phyloP scores from a whole-genome alignment of 345 rosid species.

The Boechera retrofracta region DNA sequence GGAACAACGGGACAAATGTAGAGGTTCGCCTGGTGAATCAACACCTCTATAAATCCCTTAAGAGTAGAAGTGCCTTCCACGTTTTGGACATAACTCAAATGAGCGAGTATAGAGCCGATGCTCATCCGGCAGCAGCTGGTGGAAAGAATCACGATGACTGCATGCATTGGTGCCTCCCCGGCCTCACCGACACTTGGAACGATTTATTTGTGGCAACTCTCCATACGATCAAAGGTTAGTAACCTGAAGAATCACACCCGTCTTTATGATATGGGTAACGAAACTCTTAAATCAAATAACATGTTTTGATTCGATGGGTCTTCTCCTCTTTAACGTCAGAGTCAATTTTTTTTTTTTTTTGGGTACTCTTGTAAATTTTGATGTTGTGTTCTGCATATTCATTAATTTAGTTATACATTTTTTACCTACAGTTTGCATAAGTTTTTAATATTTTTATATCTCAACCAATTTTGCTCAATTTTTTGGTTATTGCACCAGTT shows the following conservation, averaged over 20 bases:
- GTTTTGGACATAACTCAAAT: conserved; percentile 72
- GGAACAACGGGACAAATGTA: conserved; percentile 73
- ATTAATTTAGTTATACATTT: neutral
- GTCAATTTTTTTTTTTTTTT: neutral
- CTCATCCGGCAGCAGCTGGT: conserved; percentile 81
- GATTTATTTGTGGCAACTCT: conserved; percentile 60
- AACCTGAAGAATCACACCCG: neutral
- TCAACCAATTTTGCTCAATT: no score
- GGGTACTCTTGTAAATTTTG: conserved; percentile 13
- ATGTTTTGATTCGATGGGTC: conserved; percentile 15
- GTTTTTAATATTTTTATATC: no score
- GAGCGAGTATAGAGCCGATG: conserved; percentile 96
- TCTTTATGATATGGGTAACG: neutral
- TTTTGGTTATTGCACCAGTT: no score
- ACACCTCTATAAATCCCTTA: conserved; percentile 59
- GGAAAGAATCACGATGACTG: conserved; percentile 92
- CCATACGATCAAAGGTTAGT: conserved; percentile 11
- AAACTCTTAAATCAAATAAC: neutral
- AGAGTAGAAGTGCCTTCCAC: conserved; percentile 60
- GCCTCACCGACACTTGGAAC: conserved; percentile 85
- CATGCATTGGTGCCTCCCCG: conserved; percentile 99
- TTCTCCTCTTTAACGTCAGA: neutral
- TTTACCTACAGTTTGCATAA: no score
- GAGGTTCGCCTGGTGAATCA: conserved; percentile 74
- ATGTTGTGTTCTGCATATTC: conserved; percentile 11